Evolutionary conservation across 768 basidiomycete species (phyloP), one percentile per base, ranked within the genome.

Genomic region (Tulasnella sp.): DNA sequence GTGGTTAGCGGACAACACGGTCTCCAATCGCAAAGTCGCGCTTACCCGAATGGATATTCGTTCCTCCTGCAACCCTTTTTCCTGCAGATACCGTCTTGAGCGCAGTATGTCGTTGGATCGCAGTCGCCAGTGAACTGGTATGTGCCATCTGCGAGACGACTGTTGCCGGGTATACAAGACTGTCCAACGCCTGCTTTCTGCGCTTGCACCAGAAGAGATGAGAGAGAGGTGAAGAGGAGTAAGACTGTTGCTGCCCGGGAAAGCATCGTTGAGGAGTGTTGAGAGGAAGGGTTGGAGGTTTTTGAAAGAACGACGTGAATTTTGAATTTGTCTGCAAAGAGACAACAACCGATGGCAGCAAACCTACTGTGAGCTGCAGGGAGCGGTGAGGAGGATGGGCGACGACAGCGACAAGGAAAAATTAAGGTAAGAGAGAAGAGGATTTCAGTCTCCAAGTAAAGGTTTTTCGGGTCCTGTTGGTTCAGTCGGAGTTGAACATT

Each of bases 91-190:
- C 70, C 69, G 45, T 65, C 61, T 2, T 67, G 61, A 9, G 73
- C 71, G 64, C 86, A 91, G 65, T 73, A 89, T 15, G 70, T 78
- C 52, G 72, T 69, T 1, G 77, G 69, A 63, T 83, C 76, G 67
- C 89, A 90, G 61, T 91, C 82, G 55, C 74, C 73, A 65, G 72
- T 76, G 65, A 89, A 82, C 62, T 85, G 80, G 64, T 75, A 84
- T n/a, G 86, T 86, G 54, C 81, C 81, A 13, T 69, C 62, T 61
- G 84, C 77, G 20, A 89, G 75, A 48, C 79, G 75, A 61, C 77
- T 84, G 66, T 83, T 69, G 33, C 62, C 62, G 25, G 69, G 65
- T 32, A 70, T 69, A 66, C 79, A 85, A 43, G 67, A 57, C 10
- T 69, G 64, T 53, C 72, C 74, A 37, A 68, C 65, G 44, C 65